phyloP scores from a whole-genome alignment of 306 rosid genomes.

The Geum urbanum region DNA sequence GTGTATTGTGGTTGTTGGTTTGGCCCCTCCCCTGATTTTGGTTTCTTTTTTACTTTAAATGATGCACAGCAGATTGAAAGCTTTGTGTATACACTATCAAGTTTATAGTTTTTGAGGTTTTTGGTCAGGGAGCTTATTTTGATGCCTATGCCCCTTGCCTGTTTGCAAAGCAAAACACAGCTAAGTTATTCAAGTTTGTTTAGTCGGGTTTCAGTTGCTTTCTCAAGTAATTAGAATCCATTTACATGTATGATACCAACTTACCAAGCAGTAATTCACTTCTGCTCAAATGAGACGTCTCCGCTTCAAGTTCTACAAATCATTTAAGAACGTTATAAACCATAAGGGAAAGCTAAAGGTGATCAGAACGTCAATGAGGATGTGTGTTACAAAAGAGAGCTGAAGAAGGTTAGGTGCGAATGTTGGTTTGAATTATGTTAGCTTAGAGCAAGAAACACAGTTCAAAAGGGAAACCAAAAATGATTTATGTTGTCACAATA shows the following conservation, averaged over 20 bases:
- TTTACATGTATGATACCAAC: too few relatives aligned
- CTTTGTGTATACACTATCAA: constrained; percentile 44
- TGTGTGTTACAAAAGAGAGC: neutral
- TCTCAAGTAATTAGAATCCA: neutral
- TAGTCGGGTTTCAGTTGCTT: constrained; percentile 24
- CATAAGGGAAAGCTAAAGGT: too few relatives aligned
- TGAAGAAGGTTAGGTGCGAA: constrained; percentile 7
- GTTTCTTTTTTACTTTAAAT: constrained; percentile 7
- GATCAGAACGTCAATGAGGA: too few relatives aligned
- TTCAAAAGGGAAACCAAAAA: neutral
- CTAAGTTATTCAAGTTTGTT: constrained; percentile 33
- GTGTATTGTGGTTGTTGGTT: constrained; percentile 16
- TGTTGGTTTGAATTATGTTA: neutral
- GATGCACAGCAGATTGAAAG: constrained; percentile 35
- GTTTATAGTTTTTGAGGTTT: constrained; percentile 29
- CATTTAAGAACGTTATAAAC: too few relatives aligned
- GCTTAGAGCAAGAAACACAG: neutral
- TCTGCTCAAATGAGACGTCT: too few relatives aligned
- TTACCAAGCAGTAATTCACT: too few relatives aligned
- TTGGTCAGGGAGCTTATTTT: constrained; percentile 64
- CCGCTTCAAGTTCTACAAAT: too few relatives aligned
- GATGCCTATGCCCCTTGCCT: constrained; percentile 45
- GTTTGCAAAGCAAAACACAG: constrained; percentile 45
- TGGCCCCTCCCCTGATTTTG: constrained; percentile 12
- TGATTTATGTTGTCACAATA: neutral